Base-by-base conservation (phyloP, 805 yeast genomes). In the Suhomyces pyralidae region DNA sequence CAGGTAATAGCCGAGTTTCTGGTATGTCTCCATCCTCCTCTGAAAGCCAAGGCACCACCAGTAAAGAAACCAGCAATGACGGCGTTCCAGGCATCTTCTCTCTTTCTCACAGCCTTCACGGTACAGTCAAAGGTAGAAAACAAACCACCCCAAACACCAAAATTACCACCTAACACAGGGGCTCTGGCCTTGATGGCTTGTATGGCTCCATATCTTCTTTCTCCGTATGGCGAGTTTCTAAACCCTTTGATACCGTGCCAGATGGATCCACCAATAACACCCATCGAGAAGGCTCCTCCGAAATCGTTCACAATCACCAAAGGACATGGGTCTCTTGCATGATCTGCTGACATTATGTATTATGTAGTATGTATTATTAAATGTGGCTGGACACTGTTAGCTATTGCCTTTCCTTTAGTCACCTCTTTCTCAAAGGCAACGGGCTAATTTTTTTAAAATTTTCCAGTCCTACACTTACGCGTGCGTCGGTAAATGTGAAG, bases 221-320 rank as follows among this genome's bases (percentile, higher is more conserved):
- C 99, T 55, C 99, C 99, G 61, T 86, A 81, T 51, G 99, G 99
- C 10, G 97, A 91, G 80, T 94, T 94, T 72, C 99, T 83, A 81
- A 94, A 94, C 48, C 99, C 99, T 71, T 94, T 94, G 67, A 94
- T 87, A 68, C 98, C 97, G 78, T 94, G 98, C 99, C 99, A 94
- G 57, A 94, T 85, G 63, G 93, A 85, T 60, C 99, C 99, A 78
- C 99, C 99, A 66, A 94, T 88, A 62, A 84, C 97, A 76, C 99
- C 99, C 98, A 94, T 93, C 66, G 98, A 86, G 66, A 92, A 94
- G 53, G 99, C 98, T 71, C 97, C 98, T 68, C 99, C 99, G 65
- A 94, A 94, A 78, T 94, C 99, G 74, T 86, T 93, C 60, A 94
- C 77, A 60, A 94, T 90, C 54, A 94, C 97, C 60, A 93, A 81